Conservation (phyloP, 2,329 filamentous ascomycete genomes). For the Ceratocystis cubensis region DNA sequence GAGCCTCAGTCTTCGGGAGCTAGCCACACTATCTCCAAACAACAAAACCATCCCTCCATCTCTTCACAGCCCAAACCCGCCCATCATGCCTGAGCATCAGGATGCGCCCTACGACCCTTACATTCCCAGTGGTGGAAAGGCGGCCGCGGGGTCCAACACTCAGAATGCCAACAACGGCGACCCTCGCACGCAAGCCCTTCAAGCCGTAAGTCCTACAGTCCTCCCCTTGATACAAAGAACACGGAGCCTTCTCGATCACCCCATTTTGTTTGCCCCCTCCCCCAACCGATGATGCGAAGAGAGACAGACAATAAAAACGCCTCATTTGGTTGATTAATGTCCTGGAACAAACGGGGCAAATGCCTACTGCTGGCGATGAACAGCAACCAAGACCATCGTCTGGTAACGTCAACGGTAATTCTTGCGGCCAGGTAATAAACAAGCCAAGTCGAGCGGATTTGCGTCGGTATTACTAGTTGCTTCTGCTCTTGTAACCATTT, state of each 20-base stretch:
- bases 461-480: background rate
- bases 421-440: background rate
- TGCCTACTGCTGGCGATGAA: background rate
- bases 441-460: no score
- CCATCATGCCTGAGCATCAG: constrained; percentile 38
- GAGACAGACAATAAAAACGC: background rate
- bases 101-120: constrained; percentile 74
- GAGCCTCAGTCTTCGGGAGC: constrained; percentile 3
- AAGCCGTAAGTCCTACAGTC: constrained; percentile 54
- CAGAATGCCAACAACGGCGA: constrained; percentile 36
- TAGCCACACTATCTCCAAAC: background rate
- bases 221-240: background rate
- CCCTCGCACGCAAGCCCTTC: constrained; percentile 52
- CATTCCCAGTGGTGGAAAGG: constrained; percentile 49
- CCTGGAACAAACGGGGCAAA: background rate
- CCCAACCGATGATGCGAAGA: background rate
- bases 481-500: background rate
- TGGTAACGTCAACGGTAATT: background rate
- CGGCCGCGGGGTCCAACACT: constrained; percentile 28
- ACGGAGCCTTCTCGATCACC: background rate
- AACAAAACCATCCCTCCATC: background rate
- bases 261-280: background rate
- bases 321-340: background rate
- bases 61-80: constrained; percentile 11
- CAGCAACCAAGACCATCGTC: background rate